Evolutionary conservation across 2,329 filamentous ascomycete species (phyloP).

Genomic region (Cladophialophora psammophila): DNA sequence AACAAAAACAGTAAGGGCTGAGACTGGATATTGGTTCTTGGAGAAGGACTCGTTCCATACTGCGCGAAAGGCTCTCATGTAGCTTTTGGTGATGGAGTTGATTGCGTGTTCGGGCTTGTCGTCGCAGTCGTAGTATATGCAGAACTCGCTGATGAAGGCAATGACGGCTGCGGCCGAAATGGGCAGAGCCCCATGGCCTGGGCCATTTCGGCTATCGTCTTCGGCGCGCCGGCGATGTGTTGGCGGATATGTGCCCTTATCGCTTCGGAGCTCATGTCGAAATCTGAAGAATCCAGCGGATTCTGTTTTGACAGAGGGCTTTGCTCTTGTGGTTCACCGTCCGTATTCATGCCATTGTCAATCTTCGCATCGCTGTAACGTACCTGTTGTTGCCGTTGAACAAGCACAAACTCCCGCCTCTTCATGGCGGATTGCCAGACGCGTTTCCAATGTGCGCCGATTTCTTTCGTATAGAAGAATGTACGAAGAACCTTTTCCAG

Average conservation of each 20-base stretch:
- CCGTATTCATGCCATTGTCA: not conserved
- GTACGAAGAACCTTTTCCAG: conserved; percentile 32
- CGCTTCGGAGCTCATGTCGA: conserved; percentile 9
- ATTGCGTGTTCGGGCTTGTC: not conserved
- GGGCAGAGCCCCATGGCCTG: conserved; percentile 32
- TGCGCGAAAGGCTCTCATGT: not conserved
- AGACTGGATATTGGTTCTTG: not conserved
- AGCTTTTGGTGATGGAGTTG: not conserved
- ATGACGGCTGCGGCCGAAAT: conserved; percentile 16
- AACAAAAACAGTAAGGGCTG: not conserved
- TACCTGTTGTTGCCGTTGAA: conserved; percentile 1
- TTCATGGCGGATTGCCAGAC: conserved; percentile 33
- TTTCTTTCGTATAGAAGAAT: conserved; percentile 34
- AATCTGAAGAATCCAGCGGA: not conserved
- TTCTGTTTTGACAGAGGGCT: not conserved
- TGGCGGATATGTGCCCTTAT: conserved; percentile 19
- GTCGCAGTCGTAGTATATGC: not conserved
- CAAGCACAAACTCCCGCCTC: conserved; percentile 25
- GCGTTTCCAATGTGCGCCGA: conserved; percentile 32
- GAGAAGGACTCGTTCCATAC: too few relatives aligned
- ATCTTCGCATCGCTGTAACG: conserved; percentile 6
- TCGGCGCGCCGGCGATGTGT: conserved; percentile 31
- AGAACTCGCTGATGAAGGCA: not conserved
- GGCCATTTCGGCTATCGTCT: conserved; percentile 26
- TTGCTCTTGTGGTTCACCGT: not conserved